Base-by-base conservation (phyloP, 2,329 filamentous ascomycete genomes). In the Trichoderma koningii region DNA sequence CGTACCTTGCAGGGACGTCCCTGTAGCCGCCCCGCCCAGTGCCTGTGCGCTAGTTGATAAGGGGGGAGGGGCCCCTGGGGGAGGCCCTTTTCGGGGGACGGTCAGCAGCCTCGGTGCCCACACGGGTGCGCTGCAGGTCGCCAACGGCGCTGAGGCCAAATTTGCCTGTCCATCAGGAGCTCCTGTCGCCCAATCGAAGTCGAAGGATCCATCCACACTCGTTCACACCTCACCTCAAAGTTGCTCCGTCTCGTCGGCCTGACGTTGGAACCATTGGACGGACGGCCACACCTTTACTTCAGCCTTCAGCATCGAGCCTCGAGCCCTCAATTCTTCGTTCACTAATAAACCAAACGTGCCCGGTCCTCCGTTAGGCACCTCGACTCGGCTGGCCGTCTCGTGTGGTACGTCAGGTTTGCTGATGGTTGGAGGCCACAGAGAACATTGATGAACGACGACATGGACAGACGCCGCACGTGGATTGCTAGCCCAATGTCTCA, bases 61-160 rank as follows among this genome's bases (percentile, higher is more conserved):
- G 61, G 61, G 61, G 51, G 30, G 51, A 47, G 21, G 53, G 47
- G 30, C 9, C 28, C 51, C 55, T 42, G 34, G 47, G 26, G 61
- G 38, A 28, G 45, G 41, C 64, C 50, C 26, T 61, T 65, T 65
- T 2, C 9, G 48, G 63, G 63, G 61, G 45, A 53, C 44, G 59
- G 48, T 44, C 52, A 55, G 51, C 21, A 28, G 55, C 53, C 55
- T 55, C 44, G 55, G 60, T 63, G 52, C 55, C 12, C 55, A 45
- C 47, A 34, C 45, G 38, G 50, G 12, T 23, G 56, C 38, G 45
- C 28, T 51, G 45, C 34, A 57, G 47, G 51, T 52, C 64, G 51
- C 56, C 56, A 61, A 45, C 50, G 38, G 64, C 64, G 64, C 64
- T 65, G 55, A 23, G 55, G 60, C 42, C 45, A 47, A 65, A 45